A percentile compares a stretch with the other conserved stretches of the same genome.
Evolutionary conservation across 2,329 filamentous ascomycete genomes (phyloP).

Genomic region (Zymoseptoria crescenta): DNA sequence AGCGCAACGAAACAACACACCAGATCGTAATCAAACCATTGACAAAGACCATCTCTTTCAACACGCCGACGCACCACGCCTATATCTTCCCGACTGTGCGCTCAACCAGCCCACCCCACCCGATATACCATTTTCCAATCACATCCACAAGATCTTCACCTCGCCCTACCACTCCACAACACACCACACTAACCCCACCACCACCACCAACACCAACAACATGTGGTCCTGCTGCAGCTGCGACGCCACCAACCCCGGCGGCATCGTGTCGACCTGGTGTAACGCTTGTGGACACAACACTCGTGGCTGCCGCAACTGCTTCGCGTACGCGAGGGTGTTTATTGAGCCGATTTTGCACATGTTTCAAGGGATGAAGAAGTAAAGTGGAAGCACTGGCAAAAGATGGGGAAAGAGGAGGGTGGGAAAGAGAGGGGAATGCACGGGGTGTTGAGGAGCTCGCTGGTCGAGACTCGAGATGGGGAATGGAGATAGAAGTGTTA

Average conservation of each 20-base stretch:
- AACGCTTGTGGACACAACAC: neutral
- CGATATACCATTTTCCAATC: neutral
- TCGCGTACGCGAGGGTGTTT: neutral
- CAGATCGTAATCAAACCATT: neutral
- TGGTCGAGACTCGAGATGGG: neutral
- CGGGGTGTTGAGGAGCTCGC: neutral
- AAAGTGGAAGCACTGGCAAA: neutral
- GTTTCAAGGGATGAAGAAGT: neutral
- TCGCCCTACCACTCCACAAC: neutral
- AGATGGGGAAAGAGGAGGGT: neutral
- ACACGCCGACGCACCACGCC: neutral
- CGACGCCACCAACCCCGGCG: neutral
- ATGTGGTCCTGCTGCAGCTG: neutral
- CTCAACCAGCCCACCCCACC: neutral
- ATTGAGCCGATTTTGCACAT: neutral
- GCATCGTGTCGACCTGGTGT: neutral
- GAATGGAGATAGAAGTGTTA: neutral
- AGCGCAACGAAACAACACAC: neutral
- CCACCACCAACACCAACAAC: neutral
- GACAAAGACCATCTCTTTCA: neutral
- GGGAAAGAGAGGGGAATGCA: neutral
- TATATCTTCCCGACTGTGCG: neutral
- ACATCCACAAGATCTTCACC: neutral
- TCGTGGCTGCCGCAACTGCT: neutral
- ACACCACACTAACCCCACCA: neutral